phyloP scores from a whole-genome alignment of 179 eudicot genomes.

The Actinidia arguta region DNA sequence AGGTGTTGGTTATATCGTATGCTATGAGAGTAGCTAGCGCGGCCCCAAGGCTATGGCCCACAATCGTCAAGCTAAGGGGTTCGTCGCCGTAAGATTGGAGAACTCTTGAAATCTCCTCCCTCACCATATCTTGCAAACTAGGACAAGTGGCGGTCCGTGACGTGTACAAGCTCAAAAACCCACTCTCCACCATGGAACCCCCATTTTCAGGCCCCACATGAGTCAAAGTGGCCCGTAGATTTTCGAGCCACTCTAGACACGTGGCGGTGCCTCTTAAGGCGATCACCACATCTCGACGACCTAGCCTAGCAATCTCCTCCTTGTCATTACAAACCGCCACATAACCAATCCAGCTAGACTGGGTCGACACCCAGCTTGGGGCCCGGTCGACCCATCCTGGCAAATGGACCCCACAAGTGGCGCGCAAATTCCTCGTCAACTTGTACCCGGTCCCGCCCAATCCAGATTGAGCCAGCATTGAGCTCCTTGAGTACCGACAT shows the following conservation, averaged over 20 bases:
- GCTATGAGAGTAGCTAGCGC: constrained; percentile 75
- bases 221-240: constrained; percentile 60
- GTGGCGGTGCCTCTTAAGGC: constrained; percentile 88
- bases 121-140: constrained; percentile 49
- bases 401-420: constrained; percentile 63
- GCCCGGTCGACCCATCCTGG: constrained; percentile 61
- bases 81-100: constrained; percentile 53
- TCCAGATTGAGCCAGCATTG: constrained; percentile 39
- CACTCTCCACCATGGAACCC: constrained; percentile 72
- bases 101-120: constrained; percentile 47
- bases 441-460: constrained; percentile 46
- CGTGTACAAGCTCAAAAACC: constrained; percentile 80
- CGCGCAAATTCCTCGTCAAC: constrained; percentile 53
- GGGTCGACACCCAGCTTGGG: constrained; percentile 54
- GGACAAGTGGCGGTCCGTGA: constrained; percentile 40
- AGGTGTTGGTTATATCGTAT: constrained; percentile 55
- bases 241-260: constrained; percentile 83
- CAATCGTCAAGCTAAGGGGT: constrained; percentile 68
- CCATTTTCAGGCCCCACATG: constrained; percentile 13
- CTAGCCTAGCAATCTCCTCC: constrained; percentile 60
- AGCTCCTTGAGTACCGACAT: constrained; percentile 40
- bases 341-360: constrained; percentile 82
- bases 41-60: constrained; percentile 83
- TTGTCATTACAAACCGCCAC: constrained; percentile 67
- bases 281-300: constrained; percentile 81